phyloP scores from a whole-genome alignment of 306 rosid species.

The Medicago arabica region DNA sequence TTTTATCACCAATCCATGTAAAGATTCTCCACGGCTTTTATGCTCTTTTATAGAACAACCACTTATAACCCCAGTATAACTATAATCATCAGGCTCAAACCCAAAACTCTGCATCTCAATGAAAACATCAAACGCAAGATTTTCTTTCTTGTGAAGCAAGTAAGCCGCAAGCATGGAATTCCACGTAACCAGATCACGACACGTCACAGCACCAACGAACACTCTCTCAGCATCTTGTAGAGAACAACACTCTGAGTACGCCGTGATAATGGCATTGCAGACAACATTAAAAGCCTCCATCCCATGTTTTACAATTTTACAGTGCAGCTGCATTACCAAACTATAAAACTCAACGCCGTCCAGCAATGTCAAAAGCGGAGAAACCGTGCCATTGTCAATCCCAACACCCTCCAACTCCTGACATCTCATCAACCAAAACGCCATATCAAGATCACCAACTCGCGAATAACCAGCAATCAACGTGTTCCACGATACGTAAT shows the following conservation, averaged over 20 bases:
- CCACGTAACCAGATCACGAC: slow-evolving; percentile 76
- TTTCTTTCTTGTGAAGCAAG: slow-evolving; percentile 58
- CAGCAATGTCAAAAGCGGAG: slow-evolving; percentile 80
- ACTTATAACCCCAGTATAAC: slow-evolving; percentile 70
- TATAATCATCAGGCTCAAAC: slow-evolving; percentile 73
- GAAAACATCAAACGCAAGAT: slow-evolving; percentile 62
- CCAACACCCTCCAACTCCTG: slow-evolving; percentile 65
- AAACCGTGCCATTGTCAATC: slow-evolving; percentile 72
- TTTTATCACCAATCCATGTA: slow-evolving; percentile 76
- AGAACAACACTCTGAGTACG: slow-evolving; percentile 74
- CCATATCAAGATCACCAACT: slow-evolving; percentile 51
- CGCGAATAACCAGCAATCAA: slow-evolving; percentile 70
- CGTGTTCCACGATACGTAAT: slow-evolving; percentile 78
- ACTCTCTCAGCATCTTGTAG: slow-evolving; percentile 69
- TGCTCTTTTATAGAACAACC: slow-evolving; percentile 56
- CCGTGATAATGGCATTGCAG: slow-evolving; percentile 70
- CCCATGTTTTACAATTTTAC: slow-evolving; percentile 72
- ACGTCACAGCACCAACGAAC: slow-evolving; percentile 50
- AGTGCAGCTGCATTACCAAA: slow-evolving; percentile 62
- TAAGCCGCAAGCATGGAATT: slow-evolving; percentile 81
- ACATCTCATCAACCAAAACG: slow-evolving; percentile 56
- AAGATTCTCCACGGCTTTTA: slow-evolving; percentile 56
- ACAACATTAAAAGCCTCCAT: slow-evolving; percentile 52
- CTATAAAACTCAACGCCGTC: slow-evolving; percentile 52
- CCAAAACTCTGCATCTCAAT: slow-evolving; percentile 66